Evolutionary conservation across 805 yeast genomes (phyloP).

Genomic region (Saccharomycopsis synnaedendra): DNA sequence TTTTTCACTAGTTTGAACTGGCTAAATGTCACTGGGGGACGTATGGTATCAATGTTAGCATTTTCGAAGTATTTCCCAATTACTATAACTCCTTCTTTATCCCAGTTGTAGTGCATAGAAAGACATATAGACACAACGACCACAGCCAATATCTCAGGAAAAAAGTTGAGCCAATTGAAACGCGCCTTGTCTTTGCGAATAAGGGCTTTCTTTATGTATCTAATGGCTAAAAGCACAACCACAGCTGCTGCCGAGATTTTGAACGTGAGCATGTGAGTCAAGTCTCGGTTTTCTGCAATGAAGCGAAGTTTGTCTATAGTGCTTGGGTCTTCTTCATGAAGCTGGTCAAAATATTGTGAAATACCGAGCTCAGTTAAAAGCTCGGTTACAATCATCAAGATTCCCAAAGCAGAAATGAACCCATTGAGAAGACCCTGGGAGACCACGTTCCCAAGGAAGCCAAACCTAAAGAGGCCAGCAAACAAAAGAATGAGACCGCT

Average conservation of each 20-base stretch:
- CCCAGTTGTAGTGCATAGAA: slow-evolving; percentile 31
- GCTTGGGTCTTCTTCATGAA: slow-evolving; percentile 12
- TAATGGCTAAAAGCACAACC: slow-evolving; percentile 28
- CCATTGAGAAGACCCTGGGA: slow-evolving; percentile 72
- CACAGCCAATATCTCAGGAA: slow-evolving; percentile 82
- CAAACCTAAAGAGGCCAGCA: slow-evolving; percentile 70
- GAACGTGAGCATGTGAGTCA: slow-evolving; percentile 46
- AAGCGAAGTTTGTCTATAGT: slow-evolving; percentile 46
- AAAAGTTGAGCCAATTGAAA: slow-evolving; percentile 35
- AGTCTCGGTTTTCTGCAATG: slow-evolving; percentile 34
- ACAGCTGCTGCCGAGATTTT: slow-evolving; percentile 46
- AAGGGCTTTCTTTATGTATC: slow-evolving; percentile 24
- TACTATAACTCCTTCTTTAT: slow-evolving; percentile 25
- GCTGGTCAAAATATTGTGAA: slow-evolving; percentile 41
- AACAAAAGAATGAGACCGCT: slow-evolving; percentile 58
- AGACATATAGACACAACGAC: slow-evolving; percentile 50
- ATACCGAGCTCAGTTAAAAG: slow-evolving; percentile 64
- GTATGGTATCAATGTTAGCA: not conserved
- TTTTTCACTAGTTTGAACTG: slow-evolving; percentile 24
- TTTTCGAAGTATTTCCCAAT: slow-evolving; percentile 31
- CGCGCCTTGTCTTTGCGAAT: slow-evolving; percentile 17
- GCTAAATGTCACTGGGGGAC: not conserved
- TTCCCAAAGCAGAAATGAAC: slow-evolving; percentile 78
- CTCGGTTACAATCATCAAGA: slow-evolving; percentile 73
- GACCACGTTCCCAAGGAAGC: slow-evolving; percentile 71